Base-by-base conservation (phyloP, 1,284 basidiomycete species). In the Boletellus deceptivus region DNA sequence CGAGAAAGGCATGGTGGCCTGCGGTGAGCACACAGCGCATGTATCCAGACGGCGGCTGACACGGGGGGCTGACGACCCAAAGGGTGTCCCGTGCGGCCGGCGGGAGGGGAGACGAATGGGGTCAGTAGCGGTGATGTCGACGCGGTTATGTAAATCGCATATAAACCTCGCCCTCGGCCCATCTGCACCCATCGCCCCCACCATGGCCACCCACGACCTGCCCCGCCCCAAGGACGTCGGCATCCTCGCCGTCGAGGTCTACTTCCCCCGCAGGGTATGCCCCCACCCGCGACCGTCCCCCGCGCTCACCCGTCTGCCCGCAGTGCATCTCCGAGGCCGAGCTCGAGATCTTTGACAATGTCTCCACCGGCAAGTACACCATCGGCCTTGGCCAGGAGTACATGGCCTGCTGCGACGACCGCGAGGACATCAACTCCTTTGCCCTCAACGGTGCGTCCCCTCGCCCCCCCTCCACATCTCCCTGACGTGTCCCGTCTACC, bases 341-440 rank as follows among this genome's bases (percentile, higher is more conserved):
- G 62, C 85, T 98, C 50, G 96, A 99, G 72, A 89, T 84, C 57
- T 99, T 93, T 74, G 96, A 99, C 68, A 92, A 92, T 63, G 97
- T 97, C 38, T 75, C 93, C 57, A 86, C 93, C 71, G 96, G 97
- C 60, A 98, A 99, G 76, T 99, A 99, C 80, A 99, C 97, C 63
- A 98, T 99, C 68, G 97, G 97, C 67, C 88, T 99, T 43, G 97
- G 96, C 53, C 93, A 98, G 72, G 87, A 98, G 74, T 95, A 84
- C 79, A 99, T 99, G 96, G 92, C 93, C 34, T 97, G 90, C 81
- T 92, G 91, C 56, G 94, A 97, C 68, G 94, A 97, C 80, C 84
- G 89, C 56, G 96, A 98, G 74, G 96, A 99, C 76, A 97, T 99
- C 80, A 97, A 98, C 83, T 97, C 95, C 27, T 96, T 98, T 70